Conservation (phyloP, 352 stramenopile species). For the Aphanomyces stellatus region DNA sequence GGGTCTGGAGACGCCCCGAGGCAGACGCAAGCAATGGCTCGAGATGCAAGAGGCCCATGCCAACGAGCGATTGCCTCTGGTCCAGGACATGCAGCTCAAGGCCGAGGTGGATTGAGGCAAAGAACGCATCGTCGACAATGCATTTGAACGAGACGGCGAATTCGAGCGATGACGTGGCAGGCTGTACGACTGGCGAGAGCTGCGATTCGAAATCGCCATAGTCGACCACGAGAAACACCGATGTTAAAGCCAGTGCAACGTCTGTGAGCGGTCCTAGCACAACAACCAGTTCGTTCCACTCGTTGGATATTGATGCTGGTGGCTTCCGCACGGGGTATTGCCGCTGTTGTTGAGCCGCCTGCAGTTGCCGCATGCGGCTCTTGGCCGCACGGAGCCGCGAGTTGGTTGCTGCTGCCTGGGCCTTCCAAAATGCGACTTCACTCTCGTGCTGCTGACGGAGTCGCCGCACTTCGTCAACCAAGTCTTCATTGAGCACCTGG, state of each 20-base stretch:
- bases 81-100: constrained; percentile 9
- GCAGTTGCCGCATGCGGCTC: too few relatives aligned
- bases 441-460: background rate
- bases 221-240: background rate
- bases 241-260: background rate
- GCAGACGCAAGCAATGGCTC: too few relatives aligned
- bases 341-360: too few relatives aligned
- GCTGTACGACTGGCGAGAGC: background rate
- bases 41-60: too few relatives aligned
- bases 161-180: background rate
- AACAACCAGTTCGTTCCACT: too few relatives aligned
- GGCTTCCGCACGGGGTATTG: too few relatives aligned
- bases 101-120: background rate
- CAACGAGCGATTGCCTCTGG: too few relatives aligned
- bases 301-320: too few relatives aligned
- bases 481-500: background rate
- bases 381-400: too few relatives aligned
- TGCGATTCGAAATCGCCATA: constrained; percentile 1
- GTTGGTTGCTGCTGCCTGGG: background rate
- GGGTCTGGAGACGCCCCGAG: too few relatives aligned
- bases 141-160: background rate
- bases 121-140: background rate
- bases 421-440: background rate
- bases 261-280: too few relatives aligned
- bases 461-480: background rate